Conservation (phyloP, 768 basidiomycete species). For the Dioszegia aurantiaca region DNA sequence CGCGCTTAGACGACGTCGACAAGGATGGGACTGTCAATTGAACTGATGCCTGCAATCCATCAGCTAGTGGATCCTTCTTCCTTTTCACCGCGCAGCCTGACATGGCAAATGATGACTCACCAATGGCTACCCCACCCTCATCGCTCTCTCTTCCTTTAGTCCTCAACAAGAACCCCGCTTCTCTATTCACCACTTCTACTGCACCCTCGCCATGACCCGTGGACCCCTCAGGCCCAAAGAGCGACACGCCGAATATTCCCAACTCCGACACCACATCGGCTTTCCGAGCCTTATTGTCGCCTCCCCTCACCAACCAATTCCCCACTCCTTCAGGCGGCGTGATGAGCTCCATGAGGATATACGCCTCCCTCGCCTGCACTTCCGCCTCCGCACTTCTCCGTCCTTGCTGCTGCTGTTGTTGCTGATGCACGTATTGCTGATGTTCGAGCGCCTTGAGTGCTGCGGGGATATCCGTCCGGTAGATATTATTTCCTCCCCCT, state of each 20-base stretch:
- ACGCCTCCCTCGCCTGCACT: constrained; percentile 60
- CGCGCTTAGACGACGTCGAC: constrained; percentile 15
- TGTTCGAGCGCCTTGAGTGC: constrained; percentile 66
- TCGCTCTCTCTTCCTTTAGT: constrained; percentile 88
- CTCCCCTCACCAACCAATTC: constrained; percentile 75
- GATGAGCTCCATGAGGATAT: constrained; percentile 96
- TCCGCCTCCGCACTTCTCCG: constrained; percentile 2
- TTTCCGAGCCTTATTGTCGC: constrained; percentile 58
- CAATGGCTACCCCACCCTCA: constrained; percentile 86
- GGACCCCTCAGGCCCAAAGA: constrained; percentile 60
- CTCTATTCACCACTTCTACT: constrained; percentile 57
- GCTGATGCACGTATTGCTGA: constrained; percentile 7
- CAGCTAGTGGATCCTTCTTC: constrained; percentile 9
- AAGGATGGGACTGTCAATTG: constrained; percentile 41
- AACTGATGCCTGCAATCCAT: constrained; percentile 38
- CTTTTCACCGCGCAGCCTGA: neutral
- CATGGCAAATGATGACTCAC: constrained; percentile 52
- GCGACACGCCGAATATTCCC: constrained; percentile 83
- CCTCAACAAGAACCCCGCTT: constrained; percentile 77
- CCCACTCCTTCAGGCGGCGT: constrained; percentile 65
- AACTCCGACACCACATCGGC: constrained; percentile 81
- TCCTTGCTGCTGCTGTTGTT: neutral
- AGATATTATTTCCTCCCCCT: constrained; percentile 95
- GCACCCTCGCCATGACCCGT: neutral
- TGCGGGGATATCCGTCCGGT: constrained; percentile 72